These are phyloP conservation scores for Beauveria sp. DNA, from an alignment of 2,329 filamentous ascomycete species.

Conservation along the genomic window DNA sequence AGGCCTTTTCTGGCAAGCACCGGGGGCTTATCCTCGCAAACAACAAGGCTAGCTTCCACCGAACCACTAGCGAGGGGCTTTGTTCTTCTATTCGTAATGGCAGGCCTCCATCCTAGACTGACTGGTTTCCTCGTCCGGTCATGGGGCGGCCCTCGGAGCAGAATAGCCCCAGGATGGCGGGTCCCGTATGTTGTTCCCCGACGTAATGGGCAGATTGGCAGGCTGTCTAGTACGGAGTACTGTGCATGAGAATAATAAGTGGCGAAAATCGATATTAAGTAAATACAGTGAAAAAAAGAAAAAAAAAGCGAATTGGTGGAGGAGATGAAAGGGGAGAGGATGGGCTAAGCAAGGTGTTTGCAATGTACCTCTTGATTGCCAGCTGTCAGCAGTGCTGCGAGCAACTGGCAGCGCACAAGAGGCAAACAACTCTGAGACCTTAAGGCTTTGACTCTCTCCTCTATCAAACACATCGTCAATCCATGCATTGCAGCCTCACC, in stretches of 20 bases:
- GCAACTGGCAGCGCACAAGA: not conserved
- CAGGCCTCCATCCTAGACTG: not conserved
- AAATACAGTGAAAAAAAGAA: not conserved
- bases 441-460: not conserved
- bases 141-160: not conserved
- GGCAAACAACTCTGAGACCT: too few relatives aligned
- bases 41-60: not conserved
- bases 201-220: not conserved
- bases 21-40: not conserved
- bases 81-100: not conserved
- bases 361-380: not conserved
- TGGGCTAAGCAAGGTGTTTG: not conserved
- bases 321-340: not conserved
- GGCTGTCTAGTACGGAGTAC: too few relatives aligned
- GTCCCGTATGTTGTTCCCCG: constrained; percentile 3
- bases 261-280: not conserved
- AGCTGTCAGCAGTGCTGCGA: not conserved
- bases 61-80: not conserved
- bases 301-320: not conserved
- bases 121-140: not conserved
- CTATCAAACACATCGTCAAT: not conserved
- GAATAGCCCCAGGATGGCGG: not conserved
- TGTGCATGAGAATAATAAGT: not conserved
- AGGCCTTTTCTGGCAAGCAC: not conserved
- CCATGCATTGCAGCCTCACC: constrained; percentile 9